These are phyloP conservation scores for Aspergillus incahuasiensis DNA, from an alignment of 495 filamentous ascomycete genomes.

Conservation along the genomic window DNA sequence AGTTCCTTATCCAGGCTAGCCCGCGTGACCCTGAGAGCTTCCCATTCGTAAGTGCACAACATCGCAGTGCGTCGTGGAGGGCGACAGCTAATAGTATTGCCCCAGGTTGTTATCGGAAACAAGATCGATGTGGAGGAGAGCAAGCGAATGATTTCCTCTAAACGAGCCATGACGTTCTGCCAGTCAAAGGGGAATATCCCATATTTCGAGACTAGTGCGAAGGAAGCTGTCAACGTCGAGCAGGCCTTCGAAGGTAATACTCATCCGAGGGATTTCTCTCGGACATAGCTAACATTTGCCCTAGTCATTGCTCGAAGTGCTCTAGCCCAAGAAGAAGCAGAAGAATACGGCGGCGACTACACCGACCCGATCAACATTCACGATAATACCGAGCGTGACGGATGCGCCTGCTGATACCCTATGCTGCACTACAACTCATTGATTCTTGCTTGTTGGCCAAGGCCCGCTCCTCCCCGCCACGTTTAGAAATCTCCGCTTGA, in stretches of 20 bases:
- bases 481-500: conserved; percentile 6
- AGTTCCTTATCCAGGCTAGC: conserved; percentile 96
- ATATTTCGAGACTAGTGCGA: conserved; percentile 98
- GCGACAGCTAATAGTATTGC: neutral
- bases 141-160: conserved; percentile 92
- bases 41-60: conserved; percentile 74
- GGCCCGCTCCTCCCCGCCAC: conserved; percentile 2
- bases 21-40: conserved; percentile 96
- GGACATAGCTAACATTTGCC: neutral
- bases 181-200: conserved; percentile 95
- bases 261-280: neutral
- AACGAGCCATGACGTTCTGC: conserved; percentile 94
- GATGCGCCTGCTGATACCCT: conserved; percentile 75
- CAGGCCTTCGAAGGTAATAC: conserved; percentile 90
- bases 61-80: neutral
- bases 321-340: conserved; percentile 91
- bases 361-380: conserved; percentile 97
- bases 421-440: neutral
- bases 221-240: conserved; percentile 97
- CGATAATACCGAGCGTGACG: conserved; percentile 82
- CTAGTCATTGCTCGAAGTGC: conserved; percentile 95
- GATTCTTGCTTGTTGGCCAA: conserved; percentile 7
- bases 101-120: conserved; percentile 87
- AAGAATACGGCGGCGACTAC: conserved; percentile 88
- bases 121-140: conserved; percentile 99